A percentile compares a stretch with the other conserved stretches of the same genome.
Evolutionary conservation across 768 basidiomycete species (phyloP).

Genomic region (Pholiota microspora): DNA sequence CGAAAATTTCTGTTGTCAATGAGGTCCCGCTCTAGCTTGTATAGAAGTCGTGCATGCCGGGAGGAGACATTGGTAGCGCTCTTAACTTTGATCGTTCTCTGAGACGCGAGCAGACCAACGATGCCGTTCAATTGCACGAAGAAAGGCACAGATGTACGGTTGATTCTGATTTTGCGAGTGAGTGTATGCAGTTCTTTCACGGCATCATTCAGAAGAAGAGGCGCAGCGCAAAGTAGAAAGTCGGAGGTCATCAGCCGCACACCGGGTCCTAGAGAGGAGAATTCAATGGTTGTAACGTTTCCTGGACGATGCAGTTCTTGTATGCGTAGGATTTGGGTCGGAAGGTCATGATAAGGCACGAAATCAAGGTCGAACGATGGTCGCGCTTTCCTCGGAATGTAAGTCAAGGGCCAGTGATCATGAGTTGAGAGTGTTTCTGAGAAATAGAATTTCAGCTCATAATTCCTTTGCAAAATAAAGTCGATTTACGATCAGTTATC

Average conservation of each 20-base stretch:
- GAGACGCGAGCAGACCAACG: conserved; percentile 31
- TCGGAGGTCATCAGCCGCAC: conserved; percentile 31
- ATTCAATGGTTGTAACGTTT: conserved; percentile 23
- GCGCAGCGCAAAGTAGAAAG: conserved; percentile 41
- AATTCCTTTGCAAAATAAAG: background rate
- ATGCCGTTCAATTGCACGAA: conserved; percentile 35
- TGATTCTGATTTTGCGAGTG: background rate
- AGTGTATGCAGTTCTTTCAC: background rate
- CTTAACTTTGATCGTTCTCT: conserved; percentile 22
- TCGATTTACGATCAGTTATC: background rate
- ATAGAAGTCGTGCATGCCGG: conserved; percentile 27
- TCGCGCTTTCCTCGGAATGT: background rate
- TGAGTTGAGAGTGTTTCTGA: conserved; percentile 1
- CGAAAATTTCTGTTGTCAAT: conserved; percentile 26
- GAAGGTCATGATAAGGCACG: conserved; percentile 22
- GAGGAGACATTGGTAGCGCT: conserved; percentile 39
- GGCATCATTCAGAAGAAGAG: conserved; percentile 28
- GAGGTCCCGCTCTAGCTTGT: conserved; percentile 23
- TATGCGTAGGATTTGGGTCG: conserved; percentile 21
- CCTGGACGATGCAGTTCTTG: conserved; percentile 18
- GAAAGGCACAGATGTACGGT: conserved; percentile 35
- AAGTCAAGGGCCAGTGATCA: conserved; percentile 2
- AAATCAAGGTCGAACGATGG: conserved; percentile 16
- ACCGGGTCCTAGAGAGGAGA: conserved; percentile 36
- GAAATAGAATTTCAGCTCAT: background rate